phyloP scores from a whole-genome alignment of 1,284 basidiomycete genomes.

The Anthracocystis walkeri region DNA sequence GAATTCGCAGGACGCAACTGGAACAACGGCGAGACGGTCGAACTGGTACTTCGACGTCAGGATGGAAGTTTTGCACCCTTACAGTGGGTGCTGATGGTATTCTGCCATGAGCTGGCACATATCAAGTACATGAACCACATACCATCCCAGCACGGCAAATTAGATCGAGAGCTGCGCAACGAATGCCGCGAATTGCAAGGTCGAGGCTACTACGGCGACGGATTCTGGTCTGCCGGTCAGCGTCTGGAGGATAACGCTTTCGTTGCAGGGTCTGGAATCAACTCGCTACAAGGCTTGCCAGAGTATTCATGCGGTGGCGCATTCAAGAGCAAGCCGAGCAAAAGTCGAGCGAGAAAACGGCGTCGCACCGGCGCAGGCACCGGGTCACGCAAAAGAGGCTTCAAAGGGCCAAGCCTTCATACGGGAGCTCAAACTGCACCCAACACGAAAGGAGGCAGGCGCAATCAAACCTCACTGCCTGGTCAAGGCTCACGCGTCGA shows the following conservation, averaged over 20 bases:
- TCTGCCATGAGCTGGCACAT: constrained; percentile 61
- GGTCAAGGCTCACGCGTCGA: constrained; percentile 56
- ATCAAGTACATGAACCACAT: constrained; percentile 63
- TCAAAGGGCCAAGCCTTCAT: constrained; percentile 51
- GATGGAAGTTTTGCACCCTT: constrained; percentile 54
- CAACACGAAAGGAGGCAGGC: constrained; percentile 42
- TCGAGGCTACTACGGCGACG: constrained; percentile 61
- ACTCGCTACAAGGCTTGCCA: constrained; percentile 44
- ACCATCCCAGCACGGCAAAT: constrained; percentile 53
- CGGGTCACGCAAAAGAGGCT: constrained; percentile 26
- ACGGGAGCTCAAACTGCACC: constrained; percentile 59
- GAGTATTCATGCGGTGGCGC: constrained; percentile 59
- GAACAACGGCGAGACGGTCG: constrained; percentile 61
- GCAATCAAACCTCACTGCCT: constrained; percentile 31
- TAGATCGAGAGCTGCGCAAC: constrained; percentile 46
- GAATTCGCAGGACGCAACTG: constrained; percentile 62
- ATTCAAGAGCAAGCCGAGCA: constrained; percentile 36
- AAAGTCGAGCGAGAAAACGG: constrained; percentile 20
- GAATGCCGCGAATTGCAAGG: constrained; percentile 46
- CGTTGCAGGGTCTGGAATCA: constrained; percentile 40
- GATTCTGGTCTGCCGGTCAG: constrained; percentile 59
- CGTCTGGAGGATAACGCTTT: constrained; percentile 47
- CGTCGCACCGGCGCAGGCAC: constrained; percentile 18
- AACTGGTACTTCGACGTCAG: constrained; percentile 50
- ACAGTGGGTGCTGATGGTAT: constrained; percentile 55